Base-by-base conservation (phyloP, 192 early-diverging fungal species). In the Entomortierella beljakovae region DNA sequence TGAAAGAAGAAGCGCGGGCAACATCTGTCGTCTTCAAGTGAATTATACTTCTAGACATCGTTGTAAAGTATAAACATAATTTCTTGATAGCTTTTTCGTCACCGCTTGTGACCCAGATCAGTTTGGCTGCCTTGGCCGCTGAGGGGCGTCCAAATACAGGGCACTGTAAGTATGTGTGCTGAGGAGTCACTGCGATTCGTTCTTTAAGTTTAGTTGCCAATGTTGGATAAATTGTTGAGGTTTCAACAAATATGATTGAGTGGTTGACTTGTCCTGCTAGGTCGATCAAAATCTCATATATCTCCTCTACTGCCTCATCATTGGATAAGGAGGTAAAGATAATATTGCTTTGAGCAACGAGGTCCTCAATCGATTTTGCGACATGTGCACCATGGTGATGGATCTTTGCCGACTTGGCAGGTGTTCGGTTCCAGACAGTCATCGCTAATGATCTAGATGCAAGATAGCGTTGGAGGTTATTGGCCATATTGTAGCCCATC, bases 341-440 rank as follows among this genome's bases (percentile, higher is more conserved):
- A 5, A 94, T 81, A 29, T 90, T 86, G 60, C 86, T 83, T 50
- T 67, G 50, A 11, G 69, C 51, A 2, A 83, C 84, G 0, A 90
- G 73, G 9, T 85, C 80, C 32, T 81, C 70, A 5, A 85, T 37
- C n/a, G 85, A 74, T 23, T 62, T 70, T 28, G 64, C 72, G 1
- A 81, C 81, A 1, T 52, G 56, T 0, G 84, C 89, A 9, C 86
- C 88, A 2, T 82, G 71, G n/a, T 76, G 66, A 0, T 68, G 66
- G 25, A 92, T 65, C 1, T 65, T 57, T 18, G 70, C 61, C n/a
- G 85, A 75, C 58, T 88, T 89, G 34, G 72, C 50, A 1, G 38
- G 34, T 1, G 88, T 85, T 34, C 92, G 90, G 76, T 94, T 94
- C 70, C 88, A 89, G 31, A 91, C 90, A 0, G 87, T 75, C 20